Percentiles rank a stretch among this genome's conserved stretches.
These are phyloP conservation scores for Alternaria metachromatica DNA, from an alignment of 2,329 filamentous ascomycete species.

Conservation along the genomic window DNA sequence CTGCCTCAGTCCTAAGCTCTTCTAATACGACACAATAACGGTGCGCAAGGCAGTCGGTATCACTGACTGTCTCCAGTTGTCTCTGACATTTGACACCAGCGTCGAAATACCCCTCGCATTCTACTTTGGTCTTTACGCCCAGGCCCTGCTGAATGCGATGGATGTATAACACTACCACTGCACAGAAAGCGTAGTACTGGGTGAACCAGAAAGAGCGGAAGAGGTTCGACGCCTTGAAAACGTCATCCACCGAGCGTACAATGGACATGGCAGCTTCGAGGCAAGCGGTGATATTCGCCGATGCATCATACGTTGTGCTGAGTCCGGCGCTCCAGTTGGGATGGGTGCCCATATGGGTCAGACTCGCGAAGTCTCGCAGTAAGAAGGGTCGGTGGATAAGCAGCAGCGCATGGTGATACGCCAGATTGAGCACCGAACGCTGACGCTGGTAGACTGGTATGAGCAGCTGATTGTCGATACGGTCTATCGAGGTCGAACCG, in stretches of 20 bases:
- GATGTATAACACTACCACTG: slow-evolving; percentile 61
- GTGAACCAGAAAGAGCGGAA: slow-evolving; percentile 62
- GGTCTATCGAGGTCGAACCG: slow-evolving; percentile 45
- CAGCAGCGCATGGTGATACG: slow-evolving; percentile 63
- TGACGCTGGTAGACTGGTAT: slow-evolving; percentile 61
- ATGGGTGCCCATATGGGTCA: slow-evolving; percentile 40
- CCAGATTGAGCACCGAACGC: slow-evolving; percentile 61
- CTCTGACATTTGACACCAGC: slow-evolving; percentile 52
- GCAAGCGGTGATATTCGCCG: slow-evolving; percentile 53
- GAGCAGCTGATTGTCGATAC: slow-evolving; percentile 52
- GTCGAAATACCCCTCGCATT: slow-evolving; percentile 57
- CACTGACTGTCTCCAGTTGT: slow-evolving; percentile 39
- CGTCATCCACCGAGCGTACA: slow-evolving; percentile 54
- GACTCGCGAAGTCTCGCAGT: slow-evolving; percentile 51
- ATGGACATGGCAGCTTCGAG: slow-evolving; percentile 57
- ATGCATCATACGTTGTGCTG: slow-evolving; percentile 23
- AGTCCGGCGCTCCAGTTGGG: slow-evolving; percentile 17
- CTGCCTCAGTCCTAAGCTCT: slow-evolving; percentile 56
- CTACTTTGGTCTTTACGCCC: slow-evolving; percentile 53
- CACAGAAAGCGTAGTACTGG: slow-evolving; percentile 62
- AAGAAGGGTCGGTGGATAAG: slow-evolving; percentile 64
- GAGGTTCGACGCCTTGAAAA: slow-evolving; percentile 50
- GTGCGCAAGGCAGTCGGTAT: slow-evolving; percentile 45
- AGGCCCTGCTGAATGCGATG: slow-evolving; percentile 60
- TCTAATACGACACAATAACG: slow-evolving; percentile 62